Percentiles rank a stretch among this genome's conserved stretches.
phyloP scores from a whole-genome alignment of 495 filamentous ascomycete species.

The Aspergillus nanangensis region DNA sequence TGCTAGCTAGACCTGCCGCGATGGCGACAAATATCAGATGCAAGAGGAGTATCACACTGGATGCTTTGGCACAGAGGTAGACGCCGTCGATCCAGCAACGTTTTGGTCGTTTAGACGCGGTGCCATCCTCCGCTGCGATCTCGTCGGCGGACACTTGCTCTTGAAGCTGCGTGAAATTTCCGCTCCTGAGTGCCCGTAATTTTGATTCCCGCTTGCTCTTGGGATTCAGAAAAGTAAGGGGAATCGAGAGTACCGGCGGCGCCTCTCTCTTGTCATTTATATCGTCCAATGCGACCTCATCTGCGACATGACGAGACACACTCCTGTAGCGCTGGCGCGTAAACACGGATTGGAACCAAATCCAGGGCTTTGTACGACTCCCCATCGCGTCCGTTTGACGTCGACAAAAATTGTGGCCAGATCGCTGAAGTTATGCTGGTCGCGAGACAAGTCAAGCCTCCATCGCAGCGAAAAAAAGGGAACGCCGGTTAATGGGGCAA shows the following conservation, averaged over 20 bases:
- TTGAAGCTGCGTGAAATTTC: neutral
- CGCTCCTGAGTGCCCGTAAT: neutral
- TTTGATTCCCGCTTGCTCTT: neutral
- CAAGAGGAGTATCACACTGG: neutral
- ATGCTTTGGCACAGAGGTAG: neutral
- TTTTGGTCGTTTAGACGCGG: neutral
- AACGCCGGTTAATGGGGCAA: no score
- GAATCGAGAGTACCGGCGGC: neutral
- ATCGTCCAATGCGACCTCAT: neutral
- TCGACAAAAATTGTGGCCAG: neutral
- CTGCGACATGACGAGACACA: neutral
- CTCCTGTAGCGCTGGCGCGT: neutral
- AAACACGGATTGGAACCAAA: neutral
- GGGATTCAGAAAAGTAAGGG: neutral
- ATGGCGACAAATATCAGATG: neutral
- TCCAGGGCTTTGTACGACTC: no score
- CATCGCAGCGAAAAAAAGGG: no score
- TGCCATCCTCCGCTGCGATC: neutral
- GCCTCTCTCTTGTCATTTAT: neutral
- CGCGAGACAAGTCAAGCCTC: neutral
- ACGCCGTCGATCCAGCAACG: neutral
- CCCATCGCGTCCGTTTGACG: no score
- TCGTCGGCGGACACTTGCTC: neutral
- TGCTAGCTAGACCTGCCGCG: neutral
- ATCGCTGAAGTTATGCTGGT: neutral